Base-by-base conservation (phyloP, 73 alveolate species). In the Paramecium bursaria region DNA sequence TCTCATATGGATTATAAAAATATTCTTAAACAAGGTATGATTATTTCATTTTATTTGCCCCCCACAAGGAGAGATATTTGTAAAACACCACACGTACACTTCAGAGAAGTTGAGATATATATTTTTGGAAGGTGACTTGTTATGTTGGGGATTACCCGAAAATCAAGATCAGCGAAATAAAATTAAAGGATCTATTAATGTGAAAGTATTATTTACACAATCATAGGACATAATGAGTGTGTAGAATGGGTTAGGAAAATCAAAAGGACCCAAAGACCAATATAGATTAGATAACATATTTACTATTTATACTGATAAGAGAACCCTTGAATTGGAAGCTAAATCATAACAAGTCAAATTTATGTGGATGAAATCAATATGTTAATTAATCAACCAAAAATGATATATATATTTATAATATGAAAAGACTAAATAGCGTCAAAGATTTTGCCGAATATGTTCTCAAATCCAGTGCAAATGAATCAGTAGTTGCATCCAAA, bases 1-100 rank as follows among this genome's bases (percentile, higher is more conserved):
- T 35, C 44, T 35, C 82, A 67, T 67, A 25, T 35, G n/a, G n/a
- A n/a, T n/a, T n/a, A n/a, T n/a, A n/a, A n/a, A n/a, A n/a, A n/a
- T n/a, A n/a, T n/a, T n/a, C n/a, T n/a, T n/a, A n/a, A n/a, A n/a
- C n/a, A n/a, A n/a, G n/a, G n/a, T n/a, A n/a, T n/a, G n/a, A n/a
- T n/a, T n/a, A n/a, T n/a, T n/a, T n/a, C n/a, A n/a, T n/a, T n/a
- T n/a, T n/a, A n/a, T n/a, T n/a, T n/a, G n/a, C n/a, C n/a, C n/a
- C n/a, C n/a, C n/a, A n/a, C n/a, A 30, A 57, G 76, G 76, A 17
- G 76, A 57, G 19, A 21, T 57, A 30, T 57, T 57, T 30, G 76
- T 57, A 3, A 57, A 57, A 42, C 76, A 57, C 33, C 76, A 57
- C 33, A 57, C 27, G 33, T 57, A 10, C 13, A 50, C 51, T n/a